Base-by-base conservation (phyloP, 2,329 filamentous ascomycete genomes). In the Claviceps sp. region DNA sequence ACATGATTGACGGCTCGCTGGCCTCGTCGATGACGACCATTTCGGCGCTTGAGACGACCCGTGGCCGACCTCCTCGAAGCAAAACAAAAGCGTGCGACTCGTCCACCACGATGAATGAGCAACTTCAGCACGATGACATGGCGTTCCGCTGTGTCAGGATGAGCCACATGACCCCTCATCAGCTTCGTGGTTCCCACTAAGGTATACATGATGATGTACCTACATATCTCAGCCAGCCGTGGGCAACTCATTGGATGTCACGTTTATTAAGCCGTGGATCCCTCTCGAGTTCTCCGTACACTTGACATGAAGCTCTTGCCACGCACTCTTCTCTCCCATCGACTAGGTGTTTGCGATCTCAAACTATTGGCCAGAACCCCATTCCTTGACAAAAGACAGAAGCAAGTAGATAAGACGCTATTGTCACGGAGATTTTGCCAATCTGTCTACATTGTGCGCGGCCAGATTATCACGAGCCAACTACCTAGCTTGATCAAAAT, bases 401-500 rank as follows among this genome's bases (percentile, higher is more conserved):
- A 41, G 2, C 40, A 10, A 17, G 17, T 41, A 41, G 16, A 41
- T n/a, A 41, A 11, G 10, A 34, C 30, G 10, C 30, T 34, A 34
- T 34, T 34, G 30, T 34, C 30, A 34, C 10, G 4, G 30, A 34
- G 30, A 19, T 41, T 41, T 10, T 17, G 41, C 41, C 41, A 13
- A 11, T 22, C 17, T 17, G 10, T 11, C 41, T 22, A 14, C 41
- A 43, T 43, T 3, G 41, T 43, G 30, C 30, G 30, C 30, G 17
- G 41, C 6, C 41, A 14, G 10, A 13, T 5, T 11, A 43, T 43
- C 14, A 17, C 41, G 10, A 22, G 14, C 43, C 24, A 46, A 24
- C 19, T 17, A n/a, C 44, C 3, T 34, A 11, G 30, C 30, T 34
- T 34, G 24, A 17, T 19, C 38, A 39, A n/a, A 34, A 59, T 58